These are phyloP conservation scores for Isabelozyma heimii DNA, from an alignment of 805 yeast genomes.

Conservation along the genomic window DNA sequence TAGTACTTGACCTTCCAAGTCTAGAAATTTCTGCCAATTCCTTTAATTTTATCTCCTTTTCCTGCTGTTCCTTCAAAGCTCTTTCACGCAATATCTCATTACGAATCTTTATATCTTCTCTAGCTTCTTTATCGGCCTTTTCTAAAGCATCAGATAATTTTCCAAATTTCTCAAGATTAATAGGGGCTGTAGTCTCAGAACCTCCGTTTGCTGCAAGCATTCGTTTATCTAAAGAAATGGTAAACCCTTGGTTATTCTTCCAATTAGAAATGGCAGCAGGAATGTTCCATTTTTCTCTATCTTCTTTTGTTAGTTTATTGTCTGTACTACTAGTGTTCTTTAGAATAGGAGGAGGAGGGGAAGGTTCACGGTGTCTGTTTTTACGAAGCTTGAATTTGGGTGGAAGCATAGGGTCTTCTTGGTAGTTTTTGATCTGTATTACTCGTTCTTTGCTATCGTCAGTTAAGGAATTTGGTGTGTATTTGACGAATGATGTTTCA, in stretches of 20 bases:
- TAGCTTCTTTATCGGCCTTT: constrained; percentile 36
- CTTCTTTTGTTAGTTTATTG: constrained; percentile 56
- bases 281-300: constrained; percentile 77
- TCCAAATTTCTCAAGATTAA: constrained; percentile 57
- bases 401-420: constrained; percentile 85
- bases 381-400: constrained; percentile 71
- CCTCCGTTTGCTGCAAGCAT: constrained; percentile 50
- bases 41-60: constrained; percentile 25
- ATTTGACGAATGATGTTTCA: constrained; percentile 19
- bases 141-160: constrained; percentile 70
- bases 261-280: constrained; percentile 93
- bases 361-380: constrained; percentile 62
- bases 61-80: constrained; percentile 22
- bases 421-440: constrained; percentile 63
- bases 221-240: constrained; percentile 77
- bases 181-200: constrained; percentile 18
- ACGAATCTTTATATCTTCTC: constrained; percentile 24
- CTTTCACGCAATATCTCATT: constrained; percentile 23
- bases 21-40: constrained; percentile 27
- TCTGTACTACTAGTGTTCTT: constrained; percentile 41
- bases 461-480: constrained; percentile 14
- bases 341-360: constrained; percentile 63
- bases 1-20: constrained; percentile 11
- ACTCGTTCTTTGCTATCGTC: constrained; percentile 24
- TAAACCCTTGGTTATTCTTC: constrained; percentile 91